Evolutionary conservation across 768 basidiomycete genomes (phyloP).

Genomic region (Rhodotorula sphaerocarpa): DNA sequence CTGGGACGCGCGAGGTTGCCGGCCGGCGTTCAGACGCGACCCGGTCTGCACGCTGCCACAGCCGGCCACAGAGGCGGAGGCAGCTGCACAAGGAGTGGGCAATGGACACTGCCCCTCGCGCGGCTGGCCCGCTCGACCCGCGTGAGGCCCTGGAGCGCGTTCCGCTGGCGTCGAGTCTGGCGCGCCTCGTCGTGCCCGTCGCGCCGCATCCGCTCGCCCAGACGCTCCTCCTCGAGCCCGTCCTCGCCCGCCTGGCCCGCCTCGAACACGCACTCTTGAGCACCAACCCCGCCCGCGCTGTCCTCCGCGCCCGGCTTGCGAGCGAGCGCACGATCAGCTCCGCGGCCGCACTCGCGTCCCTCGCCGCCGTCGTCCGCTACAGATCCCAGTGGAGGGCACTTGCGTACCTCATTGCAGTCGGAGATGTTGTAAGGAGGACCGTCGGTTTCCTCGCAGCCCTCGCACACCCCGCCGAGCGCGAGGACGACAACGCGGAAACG

Average conservation of each 20-base stretch:
- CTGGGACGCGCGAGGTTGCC: too few relatives aligned
- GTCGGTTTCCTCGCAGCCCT: neutral
- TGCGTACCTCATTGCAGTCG: constrained; percentile 3
- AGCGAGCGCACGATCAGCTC: constrained; percentile 7
- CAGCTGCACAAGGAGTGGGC: too few relatives aligned
- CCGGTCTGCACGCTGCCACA: too few relatives aligned
- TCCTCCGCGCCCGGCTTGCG: constrained; percentile 6
- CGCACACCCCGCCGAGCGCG: neutral
- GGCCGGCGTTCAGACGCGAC: too few relatives aligned
- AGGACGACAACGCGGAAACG: neutral
- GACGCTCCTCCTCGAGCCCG: constrained; percentile 6
- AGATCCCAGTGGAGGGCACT: constrained; percentile 18
- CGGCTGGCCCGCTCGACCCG: too few relatives aligned
- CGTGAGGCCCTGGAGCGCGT: too few relatives aligned
- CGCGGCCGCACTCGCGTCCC: neutral
- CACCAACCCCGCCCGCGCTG: neutral
- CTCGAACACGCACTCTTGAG: neutral
- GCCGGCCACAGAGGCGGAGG: too few relatives aligned
- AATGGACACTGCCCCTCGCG: too few relatives aligned
- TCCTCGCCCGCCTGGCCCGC: neutral
- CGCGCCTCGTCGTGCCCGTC: neutral
- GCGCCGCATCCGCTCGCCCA: constrained; percentile 14
- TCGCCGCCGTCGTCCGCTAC: neutral
- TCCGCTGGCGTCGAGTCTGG: constrained; percentile 3
- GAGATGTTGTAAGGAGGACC: constrained; percentile 14